phyloP scores from a whole-genome alignment of 2,329 filamentous ascomycete species.

The Epichloe typhina region DNA sequence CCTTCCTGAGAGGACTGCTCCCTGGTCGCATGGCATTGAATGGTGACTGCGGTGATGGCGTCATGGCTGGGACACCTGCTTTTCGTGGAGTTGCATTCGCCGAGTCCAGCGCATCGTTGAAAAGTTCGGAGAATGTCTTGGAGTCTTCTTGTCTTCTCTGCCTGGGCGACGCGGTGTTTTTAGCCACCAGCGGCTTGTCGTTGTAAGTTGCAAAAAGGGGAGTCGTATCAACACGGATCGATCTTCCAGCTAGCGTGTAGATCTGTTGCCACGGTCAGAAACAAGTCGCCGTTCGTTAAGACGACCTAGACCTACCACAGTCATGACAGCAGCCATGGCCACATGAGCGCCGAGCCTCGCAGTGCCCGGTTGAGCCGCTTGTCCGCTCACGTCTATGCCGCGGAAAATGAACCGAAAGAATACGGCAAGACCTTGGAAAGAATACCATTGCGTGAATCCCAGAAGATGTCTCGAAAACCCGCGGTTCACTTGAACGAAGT shows the following conservation, averaged over 20 bases:
- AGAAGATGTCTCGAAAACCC: slow-evolving; percentile 46
- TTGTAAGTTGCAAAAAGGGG: slow-evolving; percentile 30
- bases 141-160: slow-evolving; percentile 18
- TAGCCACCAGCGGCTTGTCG: slow-evolving; percentile 12
- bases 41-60: slow-evolving; percentile 6
- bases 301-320: slow-evolving; percentile 31
- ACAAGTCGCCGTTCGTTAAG: neutral
- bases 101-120: slow-evolving; percentile 21
- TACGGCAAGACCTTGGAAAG: slow-evolving; percentile 47
- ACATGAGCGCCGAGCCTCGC: slow-evolving; percentile 39
- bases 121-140: slow-evolving; percentile 30
- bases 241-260: slow-evolving; percentile 28
- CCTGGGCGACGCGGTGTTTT: slow-evolving; percentile 12
- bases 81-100: slow-evolving; percentile 7
- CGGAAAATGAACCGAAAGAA: slow-evolving; percentile 39
- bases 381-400: slow-evolving; percentile 26
- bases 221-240: slow-evolving; percentile 43
- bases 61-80: slow-evolving; percentile 9
- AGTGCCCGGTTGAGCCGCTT: slow-evolving; percentile 23
- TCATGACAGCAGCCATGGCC: slow-evolving; percentile 37
- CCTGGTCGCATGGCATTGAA: neutral
- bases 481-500: slow-evolving; percentile 44
- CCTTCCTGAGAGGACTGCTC: slow-evolving; percentile 5
- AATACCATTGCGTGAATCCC: slow-evolving; percentile 53
- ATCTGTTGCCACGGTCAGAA: slow-evolving; percentile 21